phyloP scores from a whole-genome alignment of 768 basidiomycete genomes.

The Rhizopogon rudus region DNA sequence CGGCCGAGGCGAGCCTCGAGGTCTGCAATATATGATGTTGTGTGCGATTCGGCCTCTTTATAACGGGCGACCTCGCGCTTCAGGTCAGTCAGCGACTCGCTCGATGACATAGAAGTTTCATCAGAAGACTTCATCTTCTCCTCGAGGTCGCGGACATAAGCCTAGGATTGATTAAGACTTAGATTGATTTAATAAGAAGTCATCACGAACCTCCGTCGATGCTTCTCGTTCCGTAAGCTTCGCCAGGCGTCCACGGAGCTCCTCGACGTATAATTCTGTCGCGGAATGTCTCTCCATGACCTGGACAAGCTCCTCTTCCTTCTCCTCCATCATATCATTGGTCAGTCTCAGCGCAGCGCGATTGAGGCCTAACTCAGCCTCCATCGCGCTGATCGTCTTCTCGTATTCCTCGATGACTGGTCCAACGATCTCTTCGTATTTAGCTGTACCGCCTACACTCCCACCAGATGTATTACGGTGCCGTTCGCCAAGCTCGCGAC shows the following conservation, averaged over 20 bases:
- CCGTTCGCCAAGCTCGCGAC: conserved; percentile 73
- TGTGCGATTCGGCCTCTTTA: conserved; percentile 70
- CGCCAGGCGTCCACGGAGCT: conserved; percentile 71
- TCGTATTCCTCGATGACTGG: conserved; percentile 99
- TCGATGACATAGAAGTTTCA: conserved; percentile 72
- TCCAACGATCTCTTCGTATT: conserved; percentile 91
- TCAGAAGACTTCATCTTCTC: conserved; percentile 84
- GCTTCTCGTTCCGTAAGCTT: conserved; percentile 87
- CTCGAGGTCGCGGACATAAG: conserved; percentile 91
- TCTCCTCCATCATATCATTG: conserved; percentile 90
- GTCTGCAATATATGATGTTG: conserved; percentile 77
- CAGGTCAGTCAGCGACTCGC: conserved; percentile 77
- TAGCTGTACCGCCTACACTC: conserved; percentile 61
- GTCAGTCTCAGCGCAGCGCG: conserved; percentile 84
- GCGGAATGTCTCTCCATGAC: conserved; percentile 67
- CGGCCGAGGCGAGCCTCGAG: conserved; percentile 77
- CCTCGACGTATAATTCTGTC: conserved; percentile 84
- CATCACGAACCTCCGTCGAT: conserved; percentile 71
- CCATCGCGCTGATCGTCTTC: conserved; percentile 92
- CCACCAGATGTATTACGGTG: conserved; percentile 57
- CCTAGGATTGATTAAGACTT: conserved; percentile 38
- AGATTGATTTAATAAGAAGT: background rate
- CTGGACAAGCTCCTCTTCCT: conserved; percentile 70
- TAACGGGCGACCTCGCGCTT: conserved; percentile 76
- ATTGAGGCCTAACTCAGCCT: conserved; percentile 86